Conservation (phyloP, 2,329 filamentous ascomycete genomes). For the Pyrenophora seminiperda region DNA sequence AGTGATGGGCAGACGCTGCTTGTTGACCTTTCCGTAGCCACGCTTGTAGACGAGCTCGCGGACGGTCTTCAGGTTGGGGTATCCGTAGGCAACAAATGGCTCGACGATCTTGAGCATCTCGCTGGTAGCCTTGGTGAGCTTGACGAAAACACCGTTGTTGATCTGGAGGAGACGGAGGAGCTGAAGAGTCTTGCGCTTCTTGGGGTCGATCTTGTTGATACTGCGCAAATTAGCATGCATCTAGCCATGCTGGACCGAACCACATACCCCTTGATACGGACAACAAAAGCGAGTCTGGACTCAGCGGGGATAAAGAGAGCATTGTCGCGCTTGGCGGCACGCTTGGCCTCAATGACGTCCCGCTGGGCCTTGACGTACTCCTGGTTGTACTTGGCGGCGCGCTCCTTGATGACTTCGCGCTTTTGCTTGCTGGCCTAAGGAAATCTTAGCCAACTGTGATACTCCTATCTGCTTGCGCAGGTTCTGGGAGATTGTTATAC, state of each 20-base stretch:
- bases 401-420: constrained; percentile 99
- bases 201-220: constrained; percentile 99
- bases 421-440: constrained; percentile 96
- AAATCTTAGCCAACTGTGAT: constrained; percentile 49
- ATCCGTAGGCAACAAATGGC: constrained; percentile 98
- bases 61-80: constrained; percentile 98
- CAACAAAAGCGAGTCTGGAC: constrained; percentile 95
- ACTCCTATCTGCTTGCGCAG: constrained; percentile 45
- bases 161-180: constrained; percentile 99
- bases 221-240: constrained; percentile 51
- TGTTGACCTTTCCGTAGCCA: constrained; percentile 98
- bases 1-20: constrained; percentile 95
- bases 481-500: constrained; percentile 63
- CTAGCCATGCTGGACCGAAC: neutral
- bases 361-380: constrained; percentile 97
- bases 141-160: constrained; percentile 99
- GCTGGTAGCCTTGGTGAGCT: constrained; percentile 93
- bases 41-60: constrained; percentile 99
- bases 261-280: constrained; percentile 95
- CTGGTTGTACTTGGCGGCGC: constrained; percentile 98
- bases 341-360: constrained; percentile 94
- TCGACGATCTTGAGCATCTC: constrained; percentile 98
- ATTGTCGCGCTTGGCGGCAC: constrained; percentile 88
- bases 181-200: constrained; percentile 99
- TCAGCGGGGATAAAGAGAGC: constrained; percentile 94